These are phyloP conservation scores for Pezizomycotina sp. DNA, from an alignment of 2,329 filamentous ascomycete species.

Conservation along the genomic window DNA sequence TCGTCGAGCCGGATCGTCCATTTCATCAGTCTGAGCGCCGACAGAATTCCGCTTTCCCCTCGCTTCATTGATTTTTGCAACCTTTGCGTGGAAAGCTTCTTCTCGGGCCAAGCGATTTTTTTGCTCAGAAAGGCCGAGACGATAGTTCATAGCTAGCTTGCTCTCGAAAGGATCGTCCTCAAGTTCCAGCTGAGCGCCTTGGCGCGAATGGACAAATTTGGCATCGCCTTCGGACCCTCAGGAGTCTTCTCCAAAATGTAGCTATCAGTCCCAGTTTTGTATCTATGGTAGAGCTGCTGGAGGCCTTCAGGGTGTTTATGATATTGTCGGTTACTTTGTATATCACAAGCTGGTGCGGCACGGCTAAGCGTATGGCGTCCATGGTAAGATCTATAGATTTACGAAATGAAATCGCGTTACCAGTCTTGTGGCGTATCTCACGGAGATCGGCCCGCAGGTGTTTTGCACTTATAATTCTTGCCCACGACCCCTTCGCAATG, in stretches of 20 bases:
- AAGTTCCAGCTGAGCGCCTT: constrained; percentile 77
- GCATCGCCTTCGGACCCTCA: constrained; percentile 70
- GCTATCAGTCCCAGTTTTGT: constrained; percentile 71
- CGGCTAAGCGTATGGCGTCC: constrained; percentile 71
- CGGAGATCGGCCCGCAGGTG: constrained; percentile 64
- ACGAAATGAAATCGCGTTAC: constrained; percentile 28
- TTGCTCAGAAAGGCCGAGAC: constrained; percentile 74
- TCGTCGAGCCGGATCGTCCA: constrained; percentile 1
- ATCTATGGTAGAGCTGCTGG: constrained; percentile 87
- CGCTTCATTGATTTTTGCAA: constrained; percentile 65
- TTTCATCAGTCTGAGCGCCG: constrained; percentile 5
- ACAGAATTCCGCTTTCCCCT: constrained; percentile 35
- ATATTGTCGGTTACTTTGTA: constrained; percentile 88
- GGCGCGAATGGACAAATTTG: constrained; percentile 66
- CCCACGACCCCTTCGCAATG: constrained; percentile 69
- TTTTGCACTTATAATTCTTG: constrained; percentile 69
- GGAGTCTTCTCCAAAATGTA: constrained; percentile 76
- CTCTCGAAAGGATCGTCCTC: constrained; percentile 96
- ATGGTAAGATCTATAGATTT: constrained; percentile 68
- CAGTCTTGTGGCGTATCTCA: constrained; percentile 39
- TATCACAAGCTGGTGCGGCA: constrained; percentile 81
- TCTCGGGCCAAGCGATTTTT: constrained; percentile 76
- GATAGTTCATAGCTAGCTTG: constrained; percentile 89
- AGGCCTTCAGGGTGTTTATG: constrained; percentile 71
- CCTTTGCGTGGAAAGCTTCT: constrained; percentile 75